Conservation (phyloP, 2,329 filamentous ascomycete genomes). For the Blastomyces gilchristii region DNA sequence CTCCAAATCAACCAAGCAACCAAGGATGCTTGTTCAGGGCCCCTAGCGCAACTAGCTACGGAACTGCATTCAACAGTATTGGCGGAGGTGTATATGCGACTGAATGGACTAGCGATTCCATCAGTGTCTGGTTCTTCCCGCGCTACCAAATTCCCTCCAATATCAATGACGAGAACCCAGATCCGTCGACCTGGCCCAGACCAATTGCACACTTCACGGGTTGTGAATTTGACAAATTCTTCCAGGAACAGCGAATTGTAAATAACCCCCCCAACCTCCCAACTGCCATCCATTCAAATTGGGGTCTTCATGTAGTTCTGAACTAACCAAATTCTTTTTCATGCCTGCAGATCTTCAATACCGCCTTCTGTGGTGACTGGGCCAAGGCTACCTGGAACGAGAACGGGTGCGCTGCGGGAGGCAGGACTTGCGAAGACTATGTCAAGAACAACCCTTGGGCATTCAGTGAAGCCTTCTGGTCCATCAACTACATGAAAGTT, state of each 20-base stretch:
- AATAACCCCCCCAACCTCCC: constrained; percentile 7
- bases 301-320: not conserved
- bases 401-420: constrained; percentile 50
- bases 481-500: constrained; percentile 58
- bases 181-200: constrained; percentile 57
- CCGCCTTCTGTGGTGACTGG: constrained; percentile 75
- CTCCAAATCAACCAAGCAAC: constrained; percentile 34
- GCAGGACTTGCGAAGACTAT: constrained; percentile 56
- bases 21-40: constrained; percentile 52
- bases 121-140: constrained; percentile 75
- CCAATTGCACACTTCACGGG: constrained; percentile 60
- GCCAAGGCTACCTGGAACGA: constrained; percentile 56
- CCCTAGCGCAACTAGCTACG: constrained; percentile 46
- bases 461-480: constrained; percentile 66
- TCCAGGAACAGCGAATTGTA: constrained; percentile 60
- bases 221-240: constrained; percentile 63
- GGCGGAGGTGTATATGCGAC: constrained; percentile 63
- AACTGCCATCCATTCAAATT: too few relatives aligned
- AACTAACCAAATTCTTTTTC: constrained; percentile 1
- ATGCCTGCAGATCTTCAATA: constrained; percentile 47
- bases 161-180: constrained; percentile 48
- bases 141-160: constrained; percentile 56
- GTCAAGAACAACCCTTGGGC: constrained; percentile 55
- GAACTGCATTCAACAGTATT: constrained; percentile 58
- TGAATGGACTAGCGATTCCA: constrained; percentile 62